phyloP scores from a whole-genome alignment of 345 rosid species.

The Populus ilicifolia region DNA sequence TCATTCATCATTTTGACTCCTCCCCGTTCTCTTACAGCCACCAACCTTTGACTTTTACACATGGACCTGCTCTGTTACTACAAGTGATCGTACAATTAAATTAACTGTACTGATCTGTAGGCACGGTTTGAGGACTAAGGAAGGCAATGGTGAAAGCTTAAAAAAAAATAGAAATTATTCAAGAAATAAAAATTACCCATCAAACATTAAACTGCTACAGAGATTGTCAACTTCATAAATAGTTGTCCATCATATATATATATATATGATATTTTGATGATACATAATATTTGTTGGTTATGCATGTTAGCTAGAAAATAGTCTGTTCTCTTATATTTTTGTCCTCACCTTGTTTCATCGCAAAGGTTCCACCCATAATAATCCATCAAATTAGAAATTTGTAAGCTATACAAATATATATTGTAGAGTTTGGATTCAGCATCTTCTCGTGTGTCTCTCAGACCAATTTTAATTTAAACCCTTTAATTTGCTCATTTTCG shows the following conservation, averaged over 20 bases:
- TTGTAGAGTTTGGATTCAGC: too few species aligned
- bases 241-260: neutral
- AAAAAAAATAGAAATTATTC: neutral
- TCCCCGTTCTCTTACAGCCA: neutral
- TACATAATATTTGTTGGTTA: neutral
- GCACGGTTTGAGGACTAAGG: constrained; percentile 36
- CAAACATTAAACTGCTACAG: neutral
- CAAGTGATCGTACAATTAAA: constrained; percentile 8
- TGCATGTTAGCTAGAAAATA: neutral
- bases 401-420: too few species aligned
- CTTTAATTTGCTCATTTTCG: too few species aligned
- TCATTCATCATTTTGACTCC: constrained; percentile 16
- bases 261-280: neutral
- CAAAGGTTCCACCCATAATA: too few species aligned
- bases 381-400: too few species aligned
- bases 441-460: too few species aligned
- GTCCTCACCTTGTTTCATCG: too few species aligned
- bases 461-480: too few species aligned
- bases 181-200: neutral
- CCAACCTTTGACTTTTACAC: constrained; percentile 5
- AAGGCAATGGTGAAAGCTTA: constrained; percentile 11
- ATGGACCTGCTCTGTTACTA: neutral
- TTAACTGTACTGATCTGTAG: constrained; percentile 15
- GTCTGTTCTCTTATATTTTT: neutral
- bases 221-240: neutral